These are phyloP conservation scores for Beauveria caledonica DNA, from an alignment of 2,329 filamentous ascomycete species.

Conservation along the genomic window DNA sequence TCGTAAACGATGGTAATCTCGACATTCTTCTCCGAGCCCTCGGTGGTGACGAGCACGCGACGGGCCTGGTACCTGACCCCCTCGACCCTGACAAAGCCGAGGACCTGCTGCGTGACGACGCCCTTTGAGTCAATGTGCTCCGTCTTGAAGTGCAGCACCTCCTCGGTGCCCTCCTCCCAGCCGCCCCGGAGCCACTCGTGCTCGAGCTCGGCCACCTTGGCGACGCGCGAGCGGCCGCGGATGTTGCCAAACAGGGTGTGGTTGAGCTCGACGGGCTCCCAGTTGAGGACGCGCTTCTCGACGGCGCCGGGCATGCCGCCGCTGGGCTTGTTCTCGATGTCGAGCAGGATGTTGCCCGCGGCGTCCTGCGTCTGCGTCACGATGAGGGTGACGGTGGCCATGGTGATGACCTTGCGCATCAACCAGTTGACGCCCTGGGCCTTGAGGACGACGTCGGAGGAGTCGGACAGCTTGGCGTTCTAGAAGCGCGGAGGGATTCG, in stretches of 20 bases:
- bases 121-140: slow-evolving; percentile 13
- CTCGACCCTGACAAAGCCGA: slow-evolving; percentile 6
- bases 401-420: slow-evolving; percentile 17
- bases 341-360: slow-evolving; percentile 13
- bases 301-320: slow-evolving; percentile 11
- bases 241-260: slow-evolving; percentile 17
- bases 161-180: slow-evolving; percentile 15
- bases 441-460: slow-evolving; percentile 15
- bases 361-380: slow-evolving; percentile 13
- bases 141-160: slow-evolving; percentile 14
- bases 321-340: slow-evolving; percentile 15
- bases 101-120: slow-evolving; percentile 9
- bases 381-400: slow-evolving; percentile 13
- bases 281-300: slow-evolving; percentile 15
- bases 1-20: slow-evolving; percentile 11
- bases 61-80: slow-evolving; percentile 11
- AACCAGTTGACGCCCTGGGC: slow-evolving; percentile 17
- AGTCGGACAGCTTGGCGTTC: slow-evolving; percentile 13
- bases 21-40: slow-evolving; percentile 7
- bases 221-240: slow-evolving; percentile 13
- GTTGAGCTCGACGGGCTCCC: slow-evolving; percentile 14
- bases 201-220: slow-evolving; percentile 11
- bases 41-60: slow-evolving; percentile 10
- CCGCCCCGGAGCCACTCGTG: slow-evolving; percentile 15
- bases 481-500: not conserved